Evolutionary conservation across 257 asterid genomes (phyloP), one percentile per base, ranked within the genome.

Genomic region (Mitragyna speciosa): DNA sequence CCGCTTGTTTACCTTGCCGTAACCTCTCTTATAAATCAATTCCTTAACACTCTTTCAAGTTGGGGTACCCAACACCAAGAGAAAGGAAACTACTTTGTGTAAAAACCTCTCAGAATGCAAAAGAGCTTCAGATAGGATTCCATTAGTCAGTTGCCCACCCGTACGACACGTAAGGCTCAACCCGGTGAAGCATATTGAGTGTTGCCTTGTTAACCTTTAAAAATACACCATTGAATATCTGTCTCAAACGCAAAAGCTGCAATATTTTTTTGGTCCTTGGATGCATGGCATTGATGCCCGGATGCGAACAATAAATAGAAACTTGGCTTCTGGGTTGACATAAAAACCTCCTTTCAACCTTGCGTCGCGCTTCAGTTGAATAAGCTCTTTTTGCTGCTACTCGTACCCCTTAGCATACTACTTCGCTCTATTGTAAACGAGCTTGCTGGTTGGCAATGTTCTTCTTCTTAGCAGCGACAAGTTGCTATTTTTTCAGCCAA

Each of bases 321-420:
- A 76, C 79, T 89, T 92, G 0, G 97, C 94, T 69, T 92, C 96
- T 0, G 97, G 96, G 39, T 82, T 87, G 45, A 92, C 97, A 81
- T 92, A 92, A 78, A 92, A 92, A 5, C 97, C 97, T 36, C 96
- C 97, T 79, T 89, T 92, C 92, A 92, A 79, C 78, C 97, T 84
- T 1, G 97, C 97, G 70, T 92, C 97, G 0, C 96, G 92, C 89
- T 92, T 92, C 90, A 92, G 79, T 5, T 69, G 85, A 70, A 88
- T 85, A 82, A 91, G 80, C 84, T 91, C 93, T 78, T 47, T 91
- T 67, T 89, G 92, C 96, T 90, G 65, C 2, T 78, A 0, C 61
- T 75, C 88, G 1, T 92, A 92, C 86, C 91, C 92, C 82, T 87
- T 61, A 0, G 92, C 85, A 9, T 89, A 92, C 20, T 83, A 70